These are phyloP conservation scores for Colletotrichum aenigma DNA, from an alignment of 2,329 filamentous ascomycete genomes.

Conservation along the genomic window DNA sequence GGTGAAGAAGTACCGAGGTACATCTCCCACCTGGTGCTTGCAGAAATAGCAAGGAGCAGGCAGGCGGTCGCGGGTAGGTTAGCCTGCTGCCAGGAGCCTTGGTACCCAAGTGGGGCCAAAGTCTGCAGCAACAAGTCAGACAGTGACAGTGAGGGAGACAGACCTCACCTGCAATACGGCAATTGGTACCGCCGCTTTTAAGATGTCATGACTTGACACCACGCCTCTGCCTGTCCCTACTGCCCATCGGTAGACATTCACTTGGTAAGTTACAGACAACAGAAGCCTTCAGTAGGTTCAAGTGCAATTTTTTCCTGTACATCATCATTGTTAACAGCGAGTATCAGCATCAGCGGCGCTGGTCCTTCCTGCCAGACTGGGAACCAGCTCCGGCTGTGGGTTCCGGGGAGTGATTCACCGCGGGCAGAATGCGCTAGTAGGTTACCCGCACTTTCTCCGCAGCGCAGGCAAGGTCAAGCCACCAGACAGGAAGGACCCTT, in stretches of 20 bases:
- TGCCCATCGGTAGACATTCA: not conserved
- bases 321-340: not conserved
- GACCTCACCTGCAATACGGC: not conserved
- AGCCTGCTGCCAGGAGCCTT: not conserved
- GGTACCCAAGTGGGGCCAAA: not conserved
- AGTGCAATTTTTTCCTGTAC: not conserved
- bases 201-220: not conserved
- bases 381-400: not conserved
- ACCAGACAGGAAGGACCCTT: not conserved
- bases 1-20: not conserved
- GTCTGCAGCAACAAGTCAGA: not conserved
- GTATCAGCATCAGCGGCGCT: not conserved
- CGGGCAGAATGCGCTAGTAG: not conserved
- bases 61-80: not conserved
- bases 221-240: not conserved
- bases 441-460: constrained; percentile 18
- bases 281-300: not conserved
- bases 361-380: not conserved
- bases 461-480: constrained; percentile 6
- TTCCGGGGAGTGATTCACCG: constrained; percentile 3
- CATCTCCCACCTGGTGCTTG: not conserved
- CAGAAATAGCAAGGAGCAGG: not conserved
- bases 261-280: not conserved
- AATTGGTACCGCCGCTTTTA: not conserved
- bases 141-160: not conserved